phyloP scores from a whole-genome alignment of 352 stramenopile genomes.

The Phytophthora pistaciae region DNA sequence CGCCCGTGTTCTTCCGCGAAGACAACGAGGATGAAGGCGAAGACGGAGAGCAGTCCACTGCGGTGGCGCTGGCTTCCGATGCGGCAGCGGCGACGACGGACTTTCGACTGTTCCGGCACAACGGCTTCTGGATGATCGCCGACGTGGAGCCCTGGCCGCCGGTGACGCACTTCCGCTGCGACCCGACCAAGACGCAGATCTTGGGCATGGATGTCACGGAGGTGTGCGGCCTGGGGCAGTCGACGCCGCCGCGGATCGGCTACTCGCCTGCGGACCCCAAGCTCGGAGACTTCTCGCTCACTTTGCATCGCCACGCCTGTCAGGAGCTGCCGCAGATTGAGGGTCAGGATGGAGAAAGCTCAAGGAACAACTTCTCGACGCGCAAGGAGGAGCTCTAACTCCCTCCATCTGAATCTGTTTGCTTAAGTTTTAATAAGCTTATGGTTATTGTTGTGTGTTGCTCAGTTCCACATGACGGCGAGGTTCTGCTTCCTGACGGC shows the following conservation, averaged over 20 bases:
- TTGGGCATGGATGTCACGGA: slow-evolving; percentile 25
- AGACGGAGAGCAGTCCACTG: not conserved
- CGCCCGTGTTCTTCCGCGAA: slow-evolving; percentile 55
- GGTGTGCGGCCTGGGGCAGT: slow-evolving; percentile 43
- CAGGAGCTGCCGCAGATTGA: slow-evolving; percentile 19
- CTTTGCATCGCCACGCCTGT: slow-evolving; percentile 30
- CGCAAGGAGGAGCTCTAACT: slow-evolving; percentile 46
- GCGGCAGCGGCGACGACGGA: slow-evolving; percentile 22
- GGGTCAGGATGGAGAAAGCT: not conserved
- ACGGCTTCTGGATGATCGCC: slow-evolving; percentile 76
- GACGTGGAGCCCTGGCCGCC: slow-evolving; percentile 66
- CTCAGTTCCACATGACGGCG: slow-evolving; percentile 62
- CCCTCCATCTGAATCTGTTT: slow-evolving; percentile 1
- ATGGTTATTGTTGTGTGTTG: too few species aligned
- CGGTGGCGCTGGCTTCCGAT: not conserved
- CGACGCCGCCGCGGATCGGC: slow-evolving; percentile 45
- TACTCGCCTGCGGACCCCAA: slow-evolving; percentile 43
- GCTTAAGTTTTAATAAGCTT: not conserved
- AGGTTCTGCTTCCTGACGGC: slow-evolving; percentile 55
- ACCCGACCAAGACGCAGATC: slow-evolving; percentile 55
- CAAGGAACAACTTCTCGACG: slow-evolving; percentile 23
- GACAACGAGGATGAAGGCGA: slow-evolving; percentile 32
- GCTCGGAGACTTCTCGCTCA: slow-evolving; percentile 27
- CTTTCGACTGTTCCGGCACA: slow-evolving; percentile 67
- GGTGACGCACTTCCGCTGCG: slow-evolving; percentile 67